Evolutionary conservation across 1,139 yeast species (phyloP), one percentile per base, ranked within the genome.

Genomic region (Taiozyma sp.): DNA sequence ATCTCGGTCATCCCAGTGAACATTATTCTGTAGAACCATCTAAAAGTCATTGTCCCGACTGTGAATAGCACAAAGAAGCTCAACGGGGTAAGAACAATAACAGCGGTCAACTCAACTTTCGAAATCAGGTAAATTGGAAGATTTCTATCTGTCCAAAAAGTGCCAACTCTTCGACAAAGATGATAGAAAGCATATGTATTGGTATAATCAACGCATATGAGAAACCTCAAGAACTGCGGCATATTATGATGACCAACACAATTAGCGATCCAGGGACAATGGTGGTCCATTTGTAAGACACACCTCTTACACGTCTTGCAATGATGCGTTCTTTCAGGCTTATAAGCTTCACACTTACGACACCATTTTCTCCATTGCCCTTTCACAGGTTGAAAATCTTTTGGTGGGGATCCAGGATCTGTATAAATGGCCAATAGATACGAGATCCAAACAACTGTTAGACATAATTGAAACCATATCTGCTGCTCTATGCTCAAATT

Each of bases 181-280:
- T 78, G 73, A 49, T 68, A 64, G 11, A 78, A 62, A 0, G 83
- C 78, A 56, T 72, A 75, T 0, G 74, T 71, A 1, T 88, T 77
- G 1, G 87, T 75, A 30, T 77, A 65, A 24, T 81, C 68, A 1
- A 88, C 85, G 86, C 91, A 83, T 9, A 74, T 61, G 45, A 93
- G 64, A 63, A 93, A 93, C 49, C 98, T 74, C 59, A 88, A 62
- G 63, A 93, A 93, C 63, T 89, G 93, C 0, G 96, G 91, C 67
- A 83, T 74, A 63, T 93, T 93, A 1, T 69, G 68, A 65, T 83
- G 83, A 0, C 96, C 96, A 21, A 88, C 90, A 60, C 96, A 88
- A 63, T 86, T 87, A 66, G 80, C 78, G 0, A 95, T 86, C 96
- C 96, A 88, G 0, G 96, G 95, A 54, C 85, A 81, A 66, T 88